Evolutionary conservation across 441 rosid genomes (phyloP).

Genomic region (Populus hybrid): DNA sequence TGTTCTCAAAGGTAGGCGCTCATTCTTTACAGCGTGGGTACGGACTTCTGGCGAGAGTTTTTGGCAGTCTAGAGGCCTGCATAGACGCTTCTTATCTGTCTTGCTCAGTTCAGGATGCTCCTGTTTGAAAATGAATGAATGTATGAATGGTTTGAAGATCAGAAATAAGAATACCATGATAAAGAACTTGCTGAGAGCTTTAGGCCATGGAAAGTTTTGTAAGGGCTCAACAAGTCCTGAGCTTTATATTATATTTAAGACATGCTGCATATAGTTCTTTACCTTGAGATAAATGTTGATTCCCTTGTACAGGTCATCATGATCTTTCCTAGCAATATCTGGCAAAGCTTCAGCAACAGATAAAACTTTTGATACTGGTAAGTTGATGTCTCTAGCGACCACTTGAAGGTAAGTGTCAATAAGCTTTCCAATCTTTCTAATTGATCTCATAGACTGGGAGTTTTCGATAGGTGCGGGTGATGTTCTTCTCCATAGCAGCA

Average conservation of each 20-base stretch:
- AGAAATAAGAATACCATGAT: not conserved
- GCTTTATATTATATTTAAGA: not conserved
- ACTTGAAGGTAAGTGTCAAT: constrained; percentile 76
- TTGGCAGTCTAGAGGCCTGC: constrained; percentile 85
- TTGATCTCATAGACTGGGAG: constrained; percentile 40
- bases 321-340: constrained; percentile 56
- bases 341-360: constrained; percentile 80
- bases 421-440: constrained; percentile 67
- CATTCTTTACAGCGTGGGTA: constrained; percentile 94
- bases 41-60: constrained; percentile 83
- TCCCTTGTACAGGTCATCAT: constrained; percentile 86
- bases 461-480: constrained; percentile 41
- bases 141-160: not conserved
- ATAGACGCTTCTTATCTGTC: constrained; percentile 75
- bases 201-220: not conserved
- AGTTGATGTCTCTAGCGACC: constrained; percentile 61
- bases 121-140: constrained; percentile 33
- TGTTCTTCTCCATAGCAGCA: constrained; percentile 71
- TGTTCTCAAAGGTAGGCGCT: constrained; percentile 85
- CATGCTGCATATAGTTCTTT: not conserved
- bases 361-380: constrained; percentile 53
- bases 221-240: not conserved
- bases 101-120: constrained; percentile 83
- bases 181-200: not conserved
- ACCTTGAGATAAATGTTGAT: constrained; percentile 91